Percentiles rank a stretch among this genome's conserved stretches.
Conservation (phyloP, 106 monocot species). For the Apostasia shenzhenica region DNA sequence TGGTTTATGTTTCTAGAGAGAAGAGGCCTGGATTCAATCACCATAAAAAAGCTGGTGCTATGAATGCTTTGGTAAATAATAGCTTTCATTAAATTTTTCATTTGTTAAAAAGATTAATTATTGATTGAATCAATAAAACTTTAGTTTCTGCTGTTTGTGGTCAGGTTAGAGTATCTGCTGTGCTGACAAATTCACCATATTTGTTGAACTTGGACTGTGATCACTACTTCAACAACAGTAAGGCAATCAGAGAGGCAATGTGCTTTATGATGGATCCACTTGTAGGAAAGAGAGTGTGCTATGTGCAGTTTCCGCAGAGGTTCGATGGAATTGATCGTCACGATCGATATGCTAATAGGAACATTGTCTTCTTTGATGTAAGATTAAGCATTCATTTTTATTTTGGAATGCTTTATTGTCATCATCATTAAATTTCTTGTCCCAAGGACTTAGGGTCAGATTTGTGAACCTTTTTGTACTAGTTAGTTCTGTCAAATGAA, state of each 20-base stretch:
- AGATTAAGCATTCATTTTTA: neutral
- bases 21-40: conserved; percentile 31
- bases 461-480: too few species aligned
- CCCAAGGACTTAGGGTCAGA: too few species aligned
- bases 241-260: conserved; percentile 24
- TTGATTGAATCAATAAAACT: neutral
- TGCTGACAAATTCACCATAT: conserved; percentile 26
- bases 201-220: conserved; percentile 27
- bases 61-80: conserved; percentile 26
- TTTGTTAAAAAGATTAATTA: neutral
- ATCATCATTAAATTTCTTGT: too few species aligned
- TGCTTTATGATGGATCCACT: conserved; percentile 35
- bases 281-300: conserved; percentile 28
- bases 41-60: conserved; percentile 31
- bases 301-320: conserved; percentile 30
- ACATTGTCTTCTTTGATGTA: conserved; percentile 34
- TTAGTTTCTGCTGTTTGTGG: neutral
- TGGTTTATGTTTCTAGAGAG: conserved; percentile 30
- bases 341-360: conserved; percentile 31
- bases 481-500: too few species aligned
- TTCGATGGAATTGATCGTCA: conserved; percentile 35
- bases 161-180: conserved; percentile 27
- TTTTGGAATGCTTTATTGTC: too few species aligned
- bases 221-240: conserved; percentile 31
- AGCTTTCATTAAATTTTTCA: neutral